Base-by-base conservation (phyloP, 805 yeast genomes). In the Metschnikowia lochheadii region DNA sequence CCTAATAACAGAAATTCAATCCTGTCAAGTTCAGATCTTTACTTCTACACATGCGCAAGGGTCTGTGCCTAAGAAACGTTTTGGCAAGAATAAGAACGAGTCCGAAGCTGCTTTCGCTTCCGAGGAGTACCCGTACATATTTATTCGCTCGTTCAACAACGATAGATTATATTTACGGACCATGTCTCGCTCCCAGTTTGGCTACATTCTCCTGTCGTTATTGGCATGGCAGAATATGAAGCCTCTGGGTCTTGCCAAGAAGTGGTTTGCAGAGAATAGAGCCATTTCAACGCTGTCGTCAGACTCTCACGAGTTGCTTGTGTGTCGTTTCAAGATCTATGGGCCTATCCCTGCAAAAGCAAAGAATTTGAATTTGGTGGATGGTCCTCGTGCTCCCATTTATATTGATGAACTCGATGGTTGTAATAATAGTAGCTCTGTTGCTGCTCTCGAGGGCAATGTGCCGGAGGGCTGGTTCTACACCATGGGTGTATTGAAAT, bases 401-500 rank as follows among this genome's bases (percentile, higher is more conserved):
- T 64, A 64, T 48, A 48, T 50, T 33, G 52, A 49, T 49, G 52
- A 55, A 31, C 44, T 26, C 37, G 48, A 52, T 15, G n/a, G 31
- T 7, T n/a, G n/a, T 29, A 29, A 41, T 20, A 47, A 45, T 20
- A 21, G 43, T 29, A 18, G 26, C 29, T n/a, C 44, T 18, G 34
- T 18, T 14, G 39, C 51, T 13, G 31, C 33, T 11, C 29, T 43
- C 10, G 52, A 54, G 29, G 46, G 49, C 5, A 48, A 55, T 40
- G 40, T 63, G 21, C 61, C 68, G 20, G 87, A 82, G 59, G 83
- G 83, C 4, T 87, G 92, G 92, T 85, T 85, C 60, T 76, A 74
- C 47, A 81, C 87, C 1, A 84, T 83, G 84, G 90, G 87, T 0
- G 84, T 82, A 15, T 61, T 87, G 39, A 81, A 80, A 60, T 78